Conservation (phyloP, 108 stramenopile species). For the Asterionellopsis glacialis region DNA sequence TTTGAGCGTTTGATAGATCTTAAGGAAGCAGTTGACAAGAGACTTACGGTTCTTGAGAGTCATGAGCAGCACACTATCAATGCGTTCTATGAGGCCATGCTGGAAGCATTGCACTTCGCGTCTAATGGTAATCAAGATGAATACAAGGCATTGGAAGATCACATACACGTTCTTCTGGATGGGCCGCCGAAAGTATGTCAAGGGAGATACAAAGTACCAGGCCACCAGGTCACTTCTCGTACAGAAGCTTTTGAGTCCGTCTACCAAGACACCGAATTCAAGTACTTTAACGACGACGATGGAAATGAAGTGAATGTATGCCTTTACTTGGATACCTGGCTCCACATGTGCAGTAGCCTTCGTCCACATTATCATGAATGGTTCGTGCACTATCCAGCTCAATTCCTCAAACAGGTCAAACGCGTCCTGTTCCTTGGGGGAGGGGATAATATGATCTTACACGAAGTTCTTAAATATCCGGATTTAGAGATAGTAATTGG, state of each 20-base stretch:
- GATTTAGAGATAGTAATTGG: constrained; percentile 71
- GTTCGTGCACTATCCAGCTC: constrained; percentile 73
- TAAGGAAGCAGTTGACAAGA: not conserved
- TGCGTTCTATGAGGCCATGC: too few species aligned
- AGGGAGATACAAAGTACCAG: too few species aligned
- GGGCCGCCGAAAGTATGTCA: too few species aligned
- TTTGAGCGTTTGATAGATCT: not conserved
- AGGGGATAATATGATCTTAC: constrained; percentile 83
- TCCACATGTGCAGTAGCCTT: constrained; percentile 74
- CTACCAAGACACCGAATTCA: not conserved
- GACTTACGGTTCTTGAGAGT: too few species aligned
- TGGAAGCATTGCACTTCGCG: too few species aligned
- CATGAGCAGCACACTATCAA: too few species aligned
- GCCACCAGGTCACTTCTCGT: too few species aligned
- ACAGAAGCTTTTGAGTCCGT: too few species aligned
- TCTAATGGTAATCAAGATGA: too few species aligned
- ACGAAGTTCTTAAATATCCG: constrained; percentile 79
- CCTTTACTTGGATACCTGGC: constrained; percentile 60
- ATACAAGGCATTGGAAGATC: too few species aligned
- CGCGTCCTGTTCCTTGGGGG: constrained; percentile 80
- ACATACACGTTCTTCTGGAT: too few species aligned
- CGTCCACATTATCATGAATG: constrained; percentile 86
- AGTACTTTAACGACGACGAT: constrained; percentile 20
- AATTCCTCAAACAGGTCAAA: constrained; percentile 54
- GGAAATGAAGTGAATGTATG: constrained; percentile 44